Percentiles rank a stretch among this genome's conserved stretches.
Conservation (phyloP, 768 basidiomycete species). For the Serendipita indica region DNA sequence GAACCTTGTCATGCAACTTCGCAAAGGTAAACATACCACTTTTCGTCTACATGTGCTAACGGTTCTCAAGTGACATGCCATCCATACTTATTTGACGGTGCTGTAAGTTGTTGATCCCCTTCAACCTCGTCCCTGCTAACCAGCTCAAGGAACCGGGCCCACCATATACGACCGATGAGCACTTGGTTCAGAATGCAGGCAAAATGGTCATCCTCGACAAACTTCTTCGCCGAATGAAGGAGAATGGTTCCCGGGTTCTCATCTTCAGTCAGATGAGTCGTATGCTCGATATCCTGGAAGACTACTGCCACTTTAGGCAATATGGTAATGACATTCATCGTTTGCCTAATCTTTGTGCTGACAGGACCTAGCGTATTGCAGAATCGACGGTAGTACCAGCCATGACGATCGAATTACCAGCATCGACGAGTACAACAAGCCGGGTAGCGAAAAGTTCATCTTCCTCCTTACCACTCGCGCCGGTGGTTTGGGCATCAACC, state of each 20-base stretch:
- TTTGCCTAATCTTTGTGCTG: not conserved
- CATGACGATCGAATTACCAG: conserved; percentile 92
- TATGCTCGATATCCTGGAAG: conserved; percentile 94
- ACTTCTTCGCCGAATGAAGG: conserved; percentile 72
- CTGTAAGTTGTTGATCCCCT: conserved; percentile 31
- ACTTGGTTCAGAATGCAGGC: conserved; percentile 83
- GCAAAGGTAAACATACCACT: conserved; percentile 15
- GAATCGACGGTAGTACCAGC: conserved; percentile 89
- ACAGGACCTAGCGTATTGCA: conserved; percentile 62
- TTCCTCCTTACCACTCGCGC: conserved; percentile 94
- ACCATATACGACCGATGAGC: conserved; percentile 96
- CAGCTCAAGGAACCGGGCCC: conserved; percentile 74
- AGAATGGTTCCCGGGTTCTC: conserved; percentile 83
- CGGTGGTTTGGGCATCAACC: conserved; percentile 91
- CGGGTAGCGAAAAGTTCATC: conserved; percentile 86
- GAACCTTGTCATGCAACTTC: conserved; percentile 95
- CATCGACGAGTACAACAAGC: conserved; percentile 96
- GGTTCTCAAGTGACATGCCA: conserved; percentile 54
- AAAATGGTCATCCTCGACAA: conserved; percentile 99
- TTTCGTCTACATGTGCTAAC: not conserved
- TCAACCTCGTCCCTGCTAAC: not conserved
- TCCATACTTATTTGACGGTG: conserved; percentile 86
- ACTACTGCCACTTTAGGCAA: conserved; percentile 83
- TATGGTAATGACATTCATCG: conserved; percentile 49
- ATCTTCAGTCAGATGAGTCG: conserved; percentile 99